Conservation (phyloP, 768 basidiomycete genomes). For the Fomitopsis pulvina region DNA sequence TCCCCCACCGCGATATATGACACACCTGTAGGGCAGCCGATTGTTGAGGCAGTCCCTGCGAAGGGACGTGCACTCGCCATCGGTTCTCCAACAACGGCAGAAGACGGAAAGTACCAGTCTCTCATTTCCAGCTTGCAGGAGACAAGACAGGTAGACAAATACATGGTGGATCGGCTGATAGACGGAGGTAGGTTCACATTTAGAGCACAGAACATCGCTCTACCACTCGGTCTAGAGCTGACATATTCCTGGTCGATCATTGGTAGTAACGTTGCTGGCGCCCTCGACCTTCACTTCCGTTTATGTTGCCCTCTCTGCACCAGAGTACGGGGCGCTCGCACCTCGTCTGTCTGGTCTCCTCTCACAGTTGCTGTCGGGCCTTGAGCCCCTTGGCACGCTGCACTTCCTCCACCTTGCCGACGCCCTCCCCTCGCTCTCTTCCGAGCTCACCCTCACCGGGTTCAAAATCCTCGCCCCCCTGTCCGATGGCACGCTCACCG, state of each 20-base stretch:
- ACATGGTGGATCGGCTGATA: slow-evolving; percentile 76
- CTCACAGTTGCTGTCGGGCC: slow-evolving; percentile 49
- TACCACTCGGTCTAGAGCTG: not conserved
- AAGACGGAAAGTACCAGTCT: slow-evolving; percentile 73
- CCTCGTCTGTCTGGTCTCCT: slow-evolving; percentile 52
- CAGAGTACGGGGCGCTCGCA: slow-evolving; percentile 54
- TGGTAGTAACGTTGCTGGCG: slow-evolving; percentile 50
- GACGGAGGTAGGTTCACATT: slow-evolving; percentile 61
- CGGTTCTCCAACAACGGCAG: slow-evolving; percentile 72
- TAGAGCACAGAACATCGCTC: slow-evolving; percentile 1
- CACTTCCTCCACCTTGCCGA: slow-evolving; percentile 52
- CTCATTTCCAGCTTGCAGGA: slow-evolving; percentile 55
- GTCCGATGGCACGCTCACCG: slow-evolving; percentile 42
- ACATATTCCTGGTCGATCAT: slow-evolving; percentile 2
- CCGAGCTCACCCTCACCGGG: slow-evolving; percentile 59
- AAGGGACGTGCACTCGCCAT: slow-evolving; percentile 60
- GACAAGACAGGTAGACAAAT: slow-evolving; percentile 57
- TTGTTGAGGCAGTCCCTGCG: slow-evolving; percentile 18
- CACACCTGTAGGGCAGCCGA: slow-evolving; percentile 18
- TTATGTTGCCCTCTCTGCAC: slow-evolving; percentile 55
- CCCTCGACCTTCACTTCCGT: slow-evolving; percentile 55
- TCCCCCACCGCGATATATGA: slow-evolving; percentile 52
- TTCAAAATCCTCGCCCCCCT: slow-evolving; percentile 49
- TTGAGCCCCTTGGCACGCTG: slow-evolving; percentile 64
- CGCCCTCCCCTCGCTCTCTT: slow-evolving; percentile 37